Conservation (phyloP, 441 rosid genomes). For the Syzygium syzygioides region DNA sequence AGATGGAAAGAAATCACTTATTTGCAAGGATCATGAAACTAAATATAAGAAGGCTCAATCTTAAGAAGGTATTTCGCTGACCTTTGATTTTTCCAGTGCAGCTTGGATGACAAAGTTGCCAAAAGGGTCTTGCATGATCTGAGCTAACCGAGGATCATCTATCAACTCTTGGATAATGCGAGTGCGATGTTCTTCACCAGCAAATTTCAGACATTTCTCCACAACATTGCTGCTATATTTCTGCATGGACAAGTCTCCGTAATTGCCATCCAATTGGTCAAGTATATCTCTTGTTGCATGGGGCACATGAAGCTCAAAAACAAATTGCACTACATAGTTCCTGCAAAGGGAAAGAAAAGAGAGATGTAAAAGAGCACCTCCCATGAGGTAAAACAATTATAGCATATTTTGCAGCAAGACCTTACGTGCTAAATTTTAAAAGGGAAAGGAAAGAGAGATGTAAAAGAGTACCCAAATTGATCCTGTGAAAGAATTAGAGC, state of each 20-base stretch:
- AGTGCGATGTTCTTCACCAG: slow-evolving; percentile 42
- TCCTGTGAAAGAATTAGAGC: slow-evolving; percentile 76
- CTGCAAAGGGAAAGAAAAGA: slow-evolving; percentile 23
- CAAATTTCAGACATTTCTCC: slow-evolving; percentile 66
- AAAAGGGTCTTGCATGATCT: slow-evolving; percentile 80
- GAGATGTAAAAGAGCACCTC: neutral
- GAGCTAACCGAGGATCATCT: slow-evolving; percentile 48
- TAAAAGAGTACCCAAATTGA: slow-evolving; percentile 58
- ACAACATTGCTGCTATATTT: slow-evolving; percentile 90
- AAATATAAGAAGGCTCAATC: neutral
- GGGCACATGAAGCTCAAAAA: slow-evolving; percentile 63
- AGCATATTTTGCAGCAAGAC: neutral
- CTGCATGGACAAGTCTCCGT: slow-evolving; percentile 71
- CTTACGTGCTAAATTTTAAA: neutral
- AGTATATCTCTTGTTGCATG: slow-evolving; percentile 54
- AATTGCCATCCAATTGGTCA: slow-evolving; percentile 60
- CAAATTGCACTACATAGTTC: slow-evolving; percentile 79
- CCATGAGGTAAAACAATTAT: neutral
- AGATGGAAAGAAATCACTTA: neutral
- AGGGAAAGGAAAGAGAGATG: neutral
- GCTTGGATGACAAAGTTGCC: slow-evolving; percentile 87
- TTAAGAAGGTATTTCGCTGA: slow-evolving; percentile 12
- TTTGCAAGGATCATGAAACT: neutral
- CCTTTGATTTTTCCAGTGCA: slow-evolving; percentile 66
- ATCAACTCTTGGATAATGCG: slow-evolving; percentile 52